These are phyloP conservation scores for Hypoxylon sp. DNA, from an alignment of 2,329 filamentous ascomycete genomes.

Conservation along the genomic window DNA sequence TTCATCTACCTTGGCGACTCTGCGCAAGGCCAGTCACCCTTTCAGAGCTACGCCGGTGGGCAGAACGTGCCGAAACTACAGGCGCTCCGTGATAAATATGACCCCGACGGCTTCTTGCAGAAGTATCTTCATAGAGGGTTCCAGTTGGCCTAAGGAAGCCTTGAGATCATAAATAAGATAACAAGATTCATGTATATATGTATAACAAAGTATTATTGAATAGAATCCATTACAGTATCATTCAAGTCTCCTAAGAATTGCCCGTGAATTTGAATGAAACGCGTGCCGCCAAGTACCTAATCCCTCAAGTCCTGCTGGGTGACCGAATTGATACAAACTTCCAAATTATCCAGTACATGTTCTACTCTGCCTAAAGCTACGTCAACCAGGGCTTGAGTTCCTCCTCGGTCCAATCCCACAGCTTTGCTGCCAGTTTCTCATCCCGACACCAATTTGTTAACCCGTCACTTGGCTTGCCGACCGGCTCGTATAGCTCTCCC, in stretches of 20 bases:
- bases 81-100: slow-evolving; percentile 33
- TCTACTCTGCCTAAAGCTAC: not conserved
- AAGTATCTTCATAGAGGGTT: slow-evolving; percentile 35
- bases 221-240: not conserved
- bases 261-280: not conserved
- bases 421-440: slow-evolving; percentile 46
- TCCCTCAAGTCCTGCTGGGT: not conserved
- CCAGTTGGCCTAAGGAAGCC: slow-evolving; percentile 10
- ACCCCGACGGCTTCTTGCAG: slow-evolving; percentile 30
- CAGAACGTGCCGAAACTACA: slow-evolving; percentile 25
- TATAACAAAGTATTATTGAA: not conserved
- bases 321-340: not conserved
- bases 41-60: slow-evolving; percentile 30
- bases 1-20: slow-evolving; percentile 40
- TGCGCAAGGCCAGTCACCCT: slow-evolving; percentile 25
- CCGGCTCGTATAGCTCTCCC: slow-evolving; percentile 57
- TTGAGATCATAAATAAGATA: not conserved
- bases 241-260: not conserved
- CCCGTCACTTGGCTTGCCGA: slow-evolving; percentile 49
- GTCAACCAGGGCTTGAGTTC: slow-evolving; percentile 47
- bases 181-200: not conserved
- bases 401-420: slow-evolving; percentile 57
- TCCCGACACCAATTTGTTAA: slow-evolving; percentile 43
- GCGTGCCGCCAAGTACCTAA: not conserved
- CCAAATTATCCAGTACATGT: not conserved